Evolutionary conservation across 805 yeast species (phyloP).

Genomic region (Allodekkera sacchari): DNA sequence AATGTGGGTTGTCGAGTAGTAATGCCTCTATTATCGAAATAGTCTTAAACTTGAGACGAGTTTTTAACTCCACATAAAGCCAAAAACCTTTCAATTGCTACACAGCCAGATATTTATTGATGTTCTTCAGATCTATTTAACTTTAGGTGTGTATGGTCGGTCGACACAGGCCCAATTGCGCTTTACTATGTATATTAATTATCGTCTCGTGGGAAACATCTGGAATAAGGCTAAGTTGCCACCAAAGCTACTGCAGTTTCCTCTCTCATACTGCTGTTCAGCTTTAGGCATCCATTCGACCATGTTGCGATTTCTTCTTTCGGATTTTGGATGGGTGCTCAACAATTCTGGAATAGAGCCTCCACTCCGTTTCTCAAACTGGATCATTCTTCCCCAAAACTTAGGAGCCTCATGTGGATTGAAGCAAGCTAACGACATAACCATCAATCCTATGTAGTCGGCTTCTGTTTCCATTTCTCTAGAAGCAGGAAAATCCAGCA

Average conservation of each 20-base stretch:
- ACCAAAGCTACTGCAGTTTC: slow-evolving; percentile 1
- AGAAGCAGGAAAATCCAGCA: slow-evolving; percentile 73
- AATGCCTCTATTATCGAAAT: too few relatives aligned
- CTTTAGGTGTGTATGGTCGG: too few relatives aligned
- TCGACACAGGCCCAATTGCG: too few relatives aligned
- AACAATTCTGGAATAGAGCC: slow-evolving; percentile 47
- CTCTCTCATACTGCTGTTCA: slow-evolving; percentile 30
- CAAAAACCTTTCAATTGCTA: too few relatives aligned
- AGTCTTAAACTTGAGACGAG: too few relatives aligned
- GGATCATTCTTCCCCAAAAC: slow-evolving; percentile 79
- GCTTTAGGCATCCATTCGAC: slow-evolving; percentile 58
- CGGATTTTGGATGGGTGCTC: slow-evolving; percentile 84
- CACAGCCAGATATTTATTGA: too few relatives aligned
- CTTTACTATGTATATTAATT: too few relatives aligned
- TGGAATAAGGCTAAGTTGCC: too few relatives aligned
- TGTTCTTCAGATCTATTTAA: too few relatives aligned
- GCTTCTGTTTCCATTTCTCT: slow-evolving; percentile 96
- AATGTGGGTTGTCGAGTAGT: too few relatives aligned
- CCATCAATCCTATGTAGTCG: slow-evolving; percentile 85
- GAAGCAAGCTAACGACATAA: slow-evolving; percentile 87
- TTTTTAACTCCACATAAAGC: too few relatives aligned
- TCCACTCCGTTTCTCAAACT: slow-evolving; percentile 33
- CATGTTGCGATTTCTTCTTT: slow-evolving; percentile 64
- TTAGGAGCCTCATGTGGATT: slow-evolving; percentile 64
- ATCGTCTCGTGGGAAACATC: too few relatives aligned